These are phyloP conservation scores for Candida boidinii DNA, from an alignment of 805 yeast species.

Conservation along the genomic window DNA sequence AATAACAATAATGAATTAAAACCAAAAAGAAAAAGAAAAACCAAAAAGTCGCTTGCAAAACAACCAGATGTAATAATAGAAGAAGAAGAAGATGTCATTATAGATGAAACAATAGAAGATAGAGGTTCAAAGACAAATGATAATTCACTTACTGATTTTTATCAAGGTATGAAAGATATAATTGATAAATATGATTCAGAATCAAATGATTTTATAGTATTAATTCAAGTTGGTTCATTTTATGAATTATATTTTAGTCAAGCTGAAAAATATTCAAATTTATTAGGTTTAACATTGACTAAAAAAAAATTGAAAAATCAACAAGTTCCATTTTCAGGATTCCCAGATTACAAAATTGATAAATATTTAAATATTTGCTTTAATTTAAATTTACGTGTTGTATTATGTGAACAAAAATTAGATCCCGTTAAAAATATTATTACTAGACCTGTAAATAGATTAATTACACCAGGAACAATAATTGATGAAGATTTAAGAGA, in stretches of 20 bases:
- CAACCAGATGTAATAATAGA: not conserved
- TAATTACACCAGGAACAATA: conserved; percentile 89
- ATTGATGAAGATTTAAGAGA: conserved; percentile 81
- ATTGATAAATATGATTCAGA: conserved; percentile 16
- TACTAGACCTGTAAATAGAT: conserved; percentile 64
- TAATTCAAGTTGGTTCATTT: conserved; percentile 81
- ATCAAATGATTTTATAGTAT: conserved; percentile 36
- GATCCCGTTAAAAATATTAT: conserved; percentile 26
- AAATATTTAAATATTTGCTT: conserved; percentile 70
- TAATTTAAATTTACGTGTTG: conserved; percentile 62
- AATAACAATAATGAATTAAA: too few relatives aligned
- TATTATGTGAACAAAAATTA: conserved; percentile 64
- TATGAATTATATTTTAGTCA: conserved; percentile 86
- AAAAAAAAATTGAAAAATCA: conserved; percentile 35
- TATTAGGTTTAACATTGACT: conserved; percentile 66
- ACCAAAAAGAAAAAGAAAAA: not conserved
- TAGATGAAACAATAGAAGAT: conserved; percentile 7
- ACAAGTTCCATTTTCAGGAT: conserved; percentile 81
- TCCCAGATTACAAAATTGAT: conserved; percentile 65
- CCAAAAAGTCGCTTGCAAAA: not conserved
- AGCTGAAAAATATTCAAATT: conserved; percentile 65
- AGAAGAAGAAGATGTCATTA: conserved; percentile 7
- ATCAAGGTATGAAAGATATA: conserved; percentile 20
- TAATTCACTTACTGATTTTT: conserved; percentile 20
- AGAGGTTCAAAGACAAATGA: conserved; percentile 10